A percentile compares a stretch with the other conserved stretches of the same genome.
These are phyloP conservation scores for Aspergillus ochraceus DNA, from an alignment of 2,329 filamentous ascomycete species.

Conservation along the genomic window DNA sequence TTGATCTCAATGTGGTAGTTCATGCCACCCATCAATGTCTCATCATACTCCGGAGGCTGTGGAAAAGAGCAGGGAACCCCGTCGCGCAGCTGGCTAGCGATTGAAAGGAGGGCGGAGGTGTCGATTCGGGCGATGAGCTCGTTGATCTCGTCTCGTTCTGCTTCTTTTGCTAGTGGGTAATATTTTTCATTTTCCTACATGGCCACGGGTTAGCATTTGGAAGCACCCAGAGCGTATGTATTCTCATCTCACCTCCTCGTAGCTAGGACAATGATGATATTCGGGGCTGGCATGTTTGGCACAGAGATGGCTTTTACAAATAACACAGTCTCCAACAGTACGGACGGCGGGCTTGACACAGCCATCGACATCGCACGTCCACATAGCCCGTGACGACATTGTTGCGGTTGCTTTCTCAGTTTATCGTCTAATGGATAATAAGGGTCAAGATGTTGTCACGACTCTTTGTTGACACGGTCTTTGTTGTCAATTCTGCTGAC, in stretches of 20 bases:
- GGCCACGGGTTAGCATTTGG: neutral
- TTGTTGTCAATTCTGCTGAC: too few species aligned
- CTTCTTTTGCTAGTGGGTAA: too few species aligned
- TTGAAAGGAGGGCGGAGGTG: too few species aligned
- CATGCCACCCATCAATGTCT: slow-evolving; percentile 46
- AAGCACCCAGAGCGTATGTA: neutral
- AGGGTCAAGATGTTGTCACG: too few species aligned
- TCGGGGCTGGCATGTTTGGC: slow-evolving; percentile 30
- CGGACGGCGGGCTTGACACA: slow-evolving; percentile 31
- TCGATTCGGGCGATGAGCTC: too few species aligned
- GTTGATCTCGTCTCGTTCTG: too few species aligned
- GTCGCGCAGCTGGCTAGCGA: slow-evolving; percentile 34
- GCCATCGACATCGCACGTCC: slow-evolving; percentile 33
- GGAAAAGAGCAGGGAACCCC: slow-evolving; percentile 37
- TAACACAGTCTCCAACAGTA: slow-evolving; percentile 33
- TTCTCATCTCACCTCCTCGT: slow-evolving; percentile 34
- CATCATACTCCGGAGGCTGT: slow-evolving; percentile 38
- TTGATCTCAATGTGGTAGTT: slow-evolving; percentile 47
- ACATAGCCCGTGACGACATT: slow-evolving; percentile 22
- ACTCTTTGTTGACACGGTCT: too few species aligned
- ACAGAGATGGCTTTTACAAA: slow-evolving; percentile 44
- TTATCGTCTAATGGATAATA: too few species aligned
- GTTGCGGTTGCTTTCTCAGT: too few species aligned
- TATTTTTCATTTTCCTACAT: neutral
- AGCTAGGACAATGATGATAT: slow-evolving; percentile 34